phyloP scores from a whole-genome alignment of 495 filamentous ascomycete genomes.

The Lineolata rhizophorae region DNA sequence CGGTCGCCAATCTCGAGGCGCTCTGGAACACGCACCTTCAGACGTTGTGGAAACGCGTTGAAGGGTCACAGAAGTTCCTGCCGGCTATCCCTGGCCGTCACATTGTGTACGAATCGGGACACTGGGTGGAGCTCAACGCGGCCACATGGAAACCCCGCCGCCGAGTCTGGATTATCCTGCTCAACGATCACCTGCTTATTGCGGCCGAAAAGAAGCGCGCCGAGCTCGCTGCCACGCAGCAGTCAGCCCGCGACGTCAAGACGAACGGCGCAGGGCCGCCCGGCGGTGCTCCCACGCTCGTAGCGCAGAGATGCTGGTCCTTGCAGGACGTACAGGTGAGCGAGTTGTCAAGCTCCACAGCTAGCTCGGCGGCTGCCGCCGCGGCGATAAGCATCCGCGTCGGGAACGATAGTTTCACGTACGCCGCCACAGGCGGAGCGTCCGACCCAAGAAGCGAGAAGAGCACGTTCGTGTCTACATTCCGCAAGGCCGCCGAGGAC shows the following conservation, averaged over 20 bases:
- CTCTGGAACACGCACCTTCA: slow-evolving; percentile 83
- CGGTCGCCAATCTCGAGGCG: slow-evolving; percentile 86
- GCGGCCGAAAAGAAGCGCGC: slow-evolving; percentile 79
- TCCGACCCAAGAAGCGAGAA: slow-evolving; percentile 63
- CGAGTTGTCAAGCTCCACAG: slow-evolving; percentile 52
- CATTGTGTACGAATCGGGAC: slow-evolving; percentile 67
- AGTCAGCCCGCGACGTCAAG: slow-evolving; percentile 8
- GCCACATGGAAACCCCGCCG: slow-evolving; percentile 84
- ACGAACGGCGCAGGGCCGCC: slow-evolving; percentile 10
- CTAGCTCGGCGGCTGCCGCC: slow-evolving; percentile 30
- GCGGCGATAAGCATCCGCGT: slow-evolving; percentile 84
- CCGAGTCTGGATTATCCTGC: slow-evolving; percentile 66
- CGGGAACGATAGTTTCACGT: slow-evolving; percentile 82
- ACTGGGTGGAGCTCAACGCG: slow-evolving; percentile 91
- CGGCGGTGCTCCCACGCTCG: slow-evolving; percentile 39
- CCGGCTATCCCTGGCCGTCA: slow-evolving; percentile 80
- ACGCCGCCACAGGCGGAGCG: slow-evolving; percentile 42
- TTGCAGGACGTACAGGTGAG: slow-evolving; percentile 84
- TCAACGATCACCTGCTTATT: slow-evolving; percentile 88
- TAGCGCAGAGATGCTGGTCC: slow-evolving; percentile 89
- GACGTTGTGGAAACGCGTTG: slow-evolving; percentile 80
- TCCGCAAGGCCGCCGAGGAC: slow-evolving; percentile 81
- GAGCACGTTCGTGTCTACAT: slow-evolving; percentile 55
- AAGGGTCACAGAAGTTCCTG: slow-evolving; percentile 90
- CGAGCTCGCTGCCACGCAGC: slow-evolving; percentile 32